Evolutionary conservation across 768 basidiomycete species (phyloP).

Genomic region (Lentinus brumalis): DNA sequence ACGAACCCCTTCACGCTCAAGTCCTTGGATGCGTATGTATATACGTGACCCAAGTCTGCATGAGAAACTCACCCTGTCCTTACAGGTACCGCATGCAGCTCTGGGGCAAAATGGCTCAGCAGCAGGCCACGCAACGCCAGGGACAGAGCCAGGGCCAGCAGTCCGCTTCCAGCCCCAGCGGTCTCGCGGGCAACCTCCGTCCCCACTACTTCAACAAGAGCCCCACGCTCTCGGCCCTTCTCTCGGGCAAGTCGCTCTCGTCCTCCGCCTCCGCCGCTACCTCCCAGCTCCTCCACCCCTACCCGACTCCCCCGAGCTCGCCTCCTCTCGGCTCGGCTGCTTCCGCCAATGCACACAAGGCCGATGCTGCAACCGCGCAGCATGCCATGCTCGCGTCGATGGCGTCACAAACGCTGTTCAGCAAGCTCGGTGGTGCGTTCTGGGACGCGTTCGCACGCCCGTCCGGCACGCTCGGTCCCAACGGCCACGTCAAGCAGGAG

Average conservation of each 20-base stretch:
- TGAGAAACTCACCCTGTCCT: not conserved
- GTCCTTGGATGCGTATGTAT: conserved; percentile 73
- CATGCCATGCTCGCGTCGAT: conserved; percentile 69
- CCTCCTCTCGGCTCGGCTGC: conserved; percentile 34
- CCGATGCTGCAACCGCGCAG: conserved; percentile 36
- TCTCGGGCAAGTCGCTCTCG: conserved; percentile 50
- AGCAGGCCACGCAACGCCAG: conserved; percentile 50
- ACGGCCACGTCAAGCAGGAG: conserved; percentile 10
- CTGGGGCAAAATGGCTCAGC: conserved; percentile 88
- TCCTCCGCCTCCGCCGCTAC: conserved; percentile 14
- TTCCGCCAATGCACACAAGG: conserved; percentile 28
- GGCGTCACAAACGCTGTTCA: conserved; percentile 74
- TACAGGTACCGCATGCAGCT: conserved; percentile 82
- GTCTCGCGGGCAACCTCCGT: conserved; percentile 34
- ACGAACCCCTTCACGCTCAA: conserved; percentile 86
- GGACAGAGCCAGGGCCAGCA: conserved; percentile 29
- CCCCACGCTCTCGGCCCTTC: conserved; percentile 33
- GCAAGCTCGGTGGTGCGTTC: conserved; percentile 74
- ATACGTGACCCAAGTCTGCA: not conserved
- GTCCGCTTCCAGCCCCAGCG: conserved; percentile 22
- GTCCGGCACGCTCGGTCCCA: conserved; percentile 26
- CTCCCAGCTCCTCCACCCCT: conserved; percentile 19
- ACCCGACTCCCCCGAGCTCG: conserved; percentile 49
- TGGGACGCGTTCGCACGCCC: conserved; percentile 81
- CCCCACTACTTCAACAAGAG: conserved; percentile 42